Percentiles rank a stretch among this genome's conserved stretches.
phyloP scores from a whole-genome alignment of 1,139 yeast genomes.

The Meyerozyma sp. region DNA sequence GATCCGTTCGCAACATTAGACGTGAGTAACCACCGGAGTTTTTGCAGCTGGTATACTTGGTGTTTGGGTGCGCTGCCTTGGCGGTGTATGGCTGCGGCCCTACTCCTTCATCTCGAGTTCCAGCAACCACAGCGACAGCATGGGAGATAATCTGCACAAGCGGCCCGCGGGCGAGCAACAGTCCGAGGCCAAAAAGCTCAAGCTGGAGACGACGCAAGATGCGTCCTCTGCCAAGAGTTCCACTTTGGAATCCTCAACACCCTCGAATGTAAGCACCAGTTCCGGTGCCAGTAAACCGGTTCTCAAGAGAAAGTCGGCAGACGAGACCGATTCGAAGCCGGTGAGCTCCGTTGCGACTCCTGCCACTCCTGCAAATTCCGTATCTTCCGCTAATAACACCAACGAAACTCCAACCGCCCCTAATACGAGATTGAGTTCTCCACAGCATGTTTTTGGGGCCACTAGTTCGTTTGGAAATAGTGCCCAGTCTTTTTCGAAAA shows the following conservation, averaged over 20 bases:
- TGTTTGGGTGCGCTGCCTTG: not conserved
- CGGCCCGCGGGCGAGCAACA: not conserved
- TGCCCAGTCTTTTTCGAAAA: not conserved
- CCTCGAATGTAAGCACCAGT: not conserved
- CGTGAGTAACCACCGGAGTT: not conserved
- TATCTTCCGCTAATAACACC: constrained; percentile 1
- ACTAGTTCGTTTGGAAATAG: constrained; percentile 54
- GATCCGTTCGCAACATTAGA: not conserved
- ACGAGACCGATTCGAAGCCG: not conserved
- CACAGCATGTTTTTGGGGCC: constrained; percentile 39
- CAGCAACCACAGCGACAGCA: not conserved
- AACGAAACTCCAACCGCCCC: constrained; percentile 9
- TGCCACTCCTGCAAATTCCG: not conserved
- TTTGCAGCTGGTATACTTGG: not conserved
- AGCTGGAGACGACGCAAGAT: not conserved
- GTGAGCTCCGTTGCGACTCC: not conserved
- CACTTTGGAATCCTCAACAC: not conserved
- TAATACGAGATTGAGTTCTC: constrained; percentile 8
- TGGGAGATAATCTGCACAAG: not conserved
- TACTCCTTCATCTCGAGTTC: not conserved
- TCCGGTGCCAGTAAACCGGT: not conserved
- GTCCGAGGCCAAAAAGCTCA: not conserved
- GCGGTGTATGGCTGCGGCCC: not conserved
- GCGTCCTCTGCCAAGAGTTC: not conserved
- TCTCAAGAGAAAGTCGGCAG: not conserved